Conservation (phyloP, 805 yeast genomes). For the Nakazawaea wickerhamii region DNA sequence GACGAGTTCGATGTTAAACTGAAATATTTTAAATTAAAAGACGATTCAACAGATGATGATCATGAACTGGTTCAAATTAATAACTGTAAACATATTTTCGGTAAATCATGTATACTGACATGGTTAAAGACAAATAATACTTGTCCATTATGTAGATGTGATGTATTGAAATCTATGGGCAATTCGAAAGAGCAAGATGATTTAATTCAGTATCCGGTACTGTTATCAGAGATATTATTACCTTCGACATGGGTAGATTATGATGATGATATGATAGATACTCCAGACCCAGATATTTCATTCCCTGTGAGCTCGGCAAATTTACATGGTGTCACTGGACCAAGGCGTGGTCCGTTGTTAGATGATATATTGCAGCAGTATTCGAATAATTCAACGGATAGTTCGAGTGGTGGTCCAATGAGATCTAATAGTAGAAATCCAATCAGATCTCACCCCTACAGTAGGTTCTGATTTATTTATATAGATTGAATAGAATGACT, state of each 20-base stretch:
- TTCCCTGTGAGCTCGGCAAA: not conserved
- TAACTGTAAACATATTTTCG: constrained; percentile 74
- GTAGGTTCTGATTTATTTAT: not conserved
- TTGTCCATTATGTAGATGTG: constrained; percentile 80
- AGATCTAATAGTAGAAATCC: not conserved
- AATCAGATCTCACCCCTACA: not conserved
- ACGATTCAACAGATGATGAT: constrained; percentile 18
- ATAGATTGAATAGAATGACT: not conserved
- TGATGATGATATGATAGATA: not conserved
- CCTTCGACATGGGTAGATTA: constrained; percentile 27
- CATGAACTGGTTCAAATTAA: constrained; percentile 72
- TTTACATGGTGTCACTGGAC: not conserved
- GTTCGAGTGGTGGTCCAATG: no score
- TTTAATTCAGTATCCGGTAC: constrained; percentile 22
- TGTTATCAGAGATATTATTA: constrained; percentile 25
- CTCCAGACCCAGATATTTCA: constrained; percentile 6
- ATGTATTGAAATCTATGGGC: constrained; percentile 28
- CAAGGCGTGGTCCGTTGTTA: constrained; percentile 6
- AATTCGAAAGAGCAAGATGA: constrained; percentile 11
- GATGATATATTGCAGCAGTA: not conserved
- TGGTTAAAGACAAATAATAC: constrained; percentile 71
- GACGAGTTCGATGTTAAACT: not conserved
- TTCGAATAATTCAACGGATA: no score
- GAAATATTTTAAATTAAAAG: not conserved
- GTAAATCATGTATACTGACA: constrained; percentile 67